Conservation (phyloP, 805 yeast genomes). For the Cyberlindnera japonica region DNA sequence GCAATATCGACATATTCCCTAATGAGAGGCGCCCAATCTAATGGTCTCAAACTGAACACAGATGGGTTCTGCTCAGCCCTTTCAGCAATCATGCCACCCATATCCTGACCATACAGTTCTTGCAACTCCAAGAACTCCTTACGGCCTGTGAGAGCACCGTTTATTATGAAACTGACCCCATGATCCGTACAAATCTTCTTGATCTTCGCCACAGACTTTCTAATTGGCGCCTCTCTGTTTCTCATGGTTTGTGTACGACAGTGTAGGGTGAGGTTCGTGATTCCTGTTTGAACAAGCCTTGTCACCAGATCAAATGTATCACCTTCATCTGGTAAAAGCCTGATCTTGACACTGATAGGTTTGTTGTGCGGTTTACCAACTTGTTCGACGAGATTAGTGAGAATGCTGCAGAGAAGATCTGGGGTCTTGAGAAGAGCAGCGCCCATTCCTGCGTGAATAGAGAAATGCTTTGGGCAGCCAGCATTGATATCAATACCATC, state of each 20-base stretch:
- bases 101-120: constrained; percentile 46
- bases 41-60: constrained; percentile 47
- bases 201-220: constrained; percentile 63
- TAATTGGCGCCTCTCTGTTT: constrained; percentile 74
- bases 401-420: constrained; percentile 66
- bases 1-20: constrained; percentile 57
- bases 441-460: constrained; percentile 96
- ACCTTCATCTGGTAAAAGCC: constrained; percentile 64
- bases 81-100: constrained; percentile 95
- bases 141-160: constrained; percentile 67
- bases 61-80: constrained; percentile 86
- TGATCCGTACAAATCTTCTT: constrained; percentile 56
- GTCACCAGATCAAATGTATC: constrained; percentile 58
- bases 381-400: constrained; percentile 63
- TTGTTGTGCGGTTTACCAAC: constrained; percentile 76
- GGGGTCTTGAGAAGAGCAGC: constrained; percentile 87
- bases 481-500: constrained; percentile 92
- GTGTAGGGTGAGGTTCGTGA: constrained; percentile 81
- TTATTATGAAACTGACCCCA: constrained; percentile 71
- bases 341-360: constrained; percentile 87
- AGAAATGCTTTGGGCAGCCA: constrained; percentile 96
- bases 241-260: constrained; percentile 90
- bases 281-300: constrained; percentile 69
- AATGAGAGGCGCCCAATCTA: constrained; percentile 52
- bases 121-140: constrained; percentile 52